Base-by-base conservation (phyloP, 2,329 filamentous ascomycete species). In the Venturia effusa region DNA sequence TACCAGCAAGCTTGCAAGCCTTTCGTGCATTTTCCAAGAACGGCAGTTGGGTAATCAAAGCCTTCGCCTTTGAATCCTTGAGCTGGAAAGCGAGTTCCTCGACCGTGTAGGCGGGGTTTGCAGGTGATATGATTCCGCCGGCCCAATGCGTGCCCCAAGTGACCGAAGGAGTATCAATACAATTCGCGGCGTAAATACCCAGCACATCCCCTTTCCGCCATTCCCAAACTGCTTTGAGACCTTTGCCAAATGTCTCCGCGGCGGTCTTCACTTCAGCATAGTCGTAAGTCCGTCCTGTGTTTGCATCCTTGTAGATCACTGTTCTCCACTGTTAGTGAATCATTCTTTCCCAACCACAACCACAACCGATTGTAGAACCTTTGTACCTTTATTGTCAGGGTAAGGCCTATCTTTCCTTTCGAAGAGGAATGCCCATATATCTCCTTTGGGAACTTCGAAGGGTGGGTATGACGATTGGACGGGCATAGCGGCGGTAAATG, bases 181-280 rank as follows among this genome's bases (percentile, higher is more conserved):
- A 86, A 74, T 97, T 97, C 34, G 92, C 89, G 3, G 90, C 87
- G 79, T 88, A 96, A 63, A 96, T 80, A 13, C 83, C 88, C 27
- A 97, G 80, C 1, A 94, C 89, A 72, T 97, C 90, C 70, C 89
- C 89, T 72, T 88, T 92, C 69, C 86, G 81, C 88, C 92, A 96
- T 61, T 86, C 81, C 82, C 87, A 93, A 27, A 80, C 75, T 32
- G 87, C 83, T 70, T 86, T 87, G 24, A 97, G 81, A 0, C 90
- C 92, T 67, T 87, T 85, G 61, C 90, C 92, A 68, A 97, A 95
- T n/a, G 85, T 83, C 45, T 86, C 76, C 0, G 90, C 88, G 19
- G 84, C 79, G 66, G 79, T 79, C 69, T 84, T 87, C 64, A 90
- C 77, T 67, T 90, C 81, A 39, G 80, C 80, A 73, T 84, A 92